Evolutionary conservation across 192 early-diverging fungal species (phyloP), one percentile per base, ranked within the genome.

Genomic region (Dissophora ornata): DNA sequence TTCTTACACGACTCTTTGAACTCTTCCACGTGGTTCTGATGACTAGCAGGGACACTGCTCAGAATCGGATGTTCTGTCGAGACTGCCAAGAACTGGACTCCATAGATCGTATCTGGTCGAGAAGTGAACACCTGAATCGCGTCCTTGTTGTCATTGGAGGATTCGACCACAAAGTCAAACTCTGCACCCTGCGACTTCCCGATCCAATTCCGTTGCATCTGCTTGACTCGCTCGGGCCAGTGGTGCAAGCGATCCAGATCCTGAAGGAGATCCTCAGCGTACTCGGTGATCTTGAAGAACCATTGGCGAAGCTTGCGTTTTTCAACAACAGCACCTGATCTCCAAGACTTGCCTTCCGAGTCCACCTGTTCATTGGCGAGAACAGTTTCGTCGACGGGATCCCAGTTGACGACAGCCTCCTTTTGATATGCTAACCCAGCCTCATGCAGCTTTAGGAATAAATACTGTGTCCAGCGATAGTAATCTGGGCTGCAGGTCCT

Each of bases 301-400:
- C 96, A 98, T 83, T 98, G 97, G 51, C 90, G 90, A 18, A 98
- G 68, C 48, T 90, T 86, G 26, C 85, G 78, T 69, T 88, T 89
- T 69, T 98, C 97, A 0, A 98, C 97, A 22, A 94, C 53, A 0
- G 97, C 97, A 4, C 97, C 97, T 0, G 94, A 96, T 44, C 97
- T 60, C 89, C 96, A 96, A 9, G 95, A 96, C 28, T 88, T 79
- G 26, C 97, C 96, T 47, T 94, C 86, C 5, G 81, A 69, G 80
- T 95, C 94, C 0, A 98, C 89, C 80, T 95, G 97, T 73, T 98
- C 97, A 71, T 98, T 98, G 0, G 97, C 95, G 48, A 98, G 79
- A 11, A 98, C 96, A 0, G 97, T 98, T 62, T 95, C 83, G 68
- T 98, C 96, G 2, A 98, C 81, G 1, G 97, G 97, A 81, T 98